These are phyloP conservation scores for Lophiostoma macrostomum DNA, from an alignment of 495 filamentous ascomycete species.

Conservation along the genomic window DNA sequence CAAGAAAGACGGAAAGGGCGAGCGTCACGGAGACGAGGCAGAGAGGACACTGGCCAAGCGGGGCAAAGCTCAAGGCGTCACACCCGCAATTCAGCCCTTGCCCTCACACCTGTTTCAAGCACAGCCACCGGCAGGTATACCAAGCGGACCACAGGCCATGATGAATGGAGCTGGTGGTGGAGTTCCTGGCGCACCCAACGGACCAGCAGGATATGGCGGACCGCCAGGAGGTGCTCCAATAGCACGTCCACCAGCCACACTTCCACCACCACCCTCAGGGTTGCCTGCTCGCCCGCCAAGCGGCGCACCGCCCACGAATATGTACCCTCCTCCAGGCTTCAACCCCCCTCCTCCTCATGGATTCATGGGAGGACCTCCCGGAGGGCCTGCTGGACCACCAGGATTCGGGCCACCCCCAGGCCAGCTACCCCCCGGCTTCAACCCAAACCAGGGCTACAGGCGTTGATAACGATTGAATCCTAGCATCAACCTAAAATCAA, in stretches of 20 bases:
- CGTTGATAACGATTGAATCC: too few species aligned
- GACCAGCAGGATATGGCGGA: slow-evolving; percentile 15
- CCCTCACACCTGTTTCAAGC: slow-evolving; percentile 50
- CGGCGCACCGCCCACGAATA: slow-evolving; percentile 71
- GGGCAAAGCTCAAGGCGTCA: slow-evolving; percentile 90
- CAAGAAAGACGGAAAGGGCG: slow-evolving; percentile 98
- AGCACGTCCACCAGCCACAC: slow-evolving; percentile 36
- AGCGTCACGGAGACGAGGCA: slow-evolving; percentile 91
- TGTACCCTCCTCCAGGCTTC: slow-evolving; percentile 37
- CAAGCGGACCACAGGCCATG: slow-evolving; percentile 44
- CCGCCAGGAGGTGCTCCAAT: slow-evolving; percentile 21
- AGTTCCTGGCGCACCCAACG: slow-evolving; percentile 38
- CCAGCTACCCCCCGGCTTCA: slow-evolving; percentile 4
- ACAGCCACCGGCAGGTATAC: slow-evolving; percentile 38
- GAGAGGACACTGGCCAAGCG: slow-evolving; percentile 90
- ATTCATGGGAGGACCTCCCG: not conserved
- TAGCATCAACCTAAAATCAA: too few species aligned
- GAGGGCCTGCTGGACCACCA: slow-evolving; percentile 32
- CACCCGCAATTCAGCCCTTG: slow-evolving; percentile 61
- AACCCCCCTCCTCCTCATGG: not conserved
- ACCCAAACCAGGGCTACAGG: too few species aligned
- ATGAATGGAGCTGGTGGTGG: slow-evolving; percentile 51
- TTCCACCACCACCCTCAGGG: slow-evolving; percentile 66
- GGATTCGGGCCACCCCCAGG: slow-evolving; percentile 23
- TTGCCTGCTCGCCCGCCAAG: slow-evolving; percentile 78